These are phyloP conservation scores for Exophiala spinifera DNA, from an alignment of 2,329 filamentous ascomycete genomes.

Conservation along the genomic window DNA sequence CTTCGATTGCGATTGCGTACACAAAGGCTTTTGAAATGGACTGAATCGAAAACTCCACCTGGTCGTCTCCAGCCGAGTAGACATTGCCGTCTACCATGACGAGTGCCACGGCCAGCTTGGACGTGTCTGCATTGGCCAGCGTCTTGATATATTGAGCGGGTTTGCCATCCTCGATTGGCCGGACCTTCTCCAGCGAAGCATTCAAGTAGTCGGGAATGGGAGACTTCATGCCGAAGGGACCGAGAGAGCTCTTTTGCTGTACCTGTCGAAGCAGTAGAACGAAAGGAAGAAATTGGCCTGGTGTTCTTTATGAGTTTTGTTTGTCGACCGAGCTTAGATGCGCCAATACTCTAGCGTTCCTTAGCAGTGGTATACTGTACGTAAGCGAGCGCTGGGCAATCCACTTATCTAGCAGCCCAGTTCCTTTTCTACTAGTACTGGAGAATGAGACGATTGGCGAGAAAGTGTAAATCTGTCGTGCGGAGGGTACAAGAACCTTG, in stretches of 20 bases:
- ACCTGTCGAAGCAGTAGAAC: constrained; percentile 4
- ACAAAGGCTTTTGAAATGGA: constrained; percentile 20
- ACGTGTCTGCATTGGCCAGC: constrained; percentile 16
- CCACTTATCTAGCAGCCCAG: too few relatives aligned
- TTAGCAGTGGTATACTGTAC: too few relatives aligned
- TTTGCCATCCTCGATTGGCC: constrained; percentile 16
- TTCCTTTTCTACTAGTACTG: too few relatives aligned
- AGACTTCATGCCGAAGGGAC: constrained; percentile 11
- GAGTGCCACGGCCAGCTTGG: constrained; percentile 20
- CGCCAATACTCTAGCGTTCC: too few relatives aligned
- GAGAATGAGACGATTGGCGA: too few relatives aligned
- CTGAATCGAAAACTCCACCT: constrained; percentile 18
- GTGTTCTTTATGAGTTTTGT: too few relatives aligned
- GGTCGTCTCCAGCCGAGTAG: constrained; percentile 17
- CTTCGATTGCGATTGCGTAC: constrained; percentile 18
- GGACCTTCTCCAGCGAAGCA: constrained; percentile 15
- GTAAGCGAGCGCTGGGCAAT: too few relatives aligned
- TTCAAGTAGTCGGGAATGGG: constrained; percentile 20
- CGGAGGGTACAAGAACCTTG: too few relatives aligned
- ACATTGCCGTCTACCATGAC: constrained; percentile 19
- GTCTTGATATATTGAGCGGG: constrained; percentile 20
- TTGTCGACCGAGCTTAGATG: too few relatives aligned
- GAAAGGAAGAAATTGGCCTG: neutral
- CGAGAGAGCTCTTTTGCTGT: constrained; percentile 4
- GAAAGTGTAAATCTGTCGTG: too few relatives aligned